A percentile compares a stretch with the other conserved stretches of the same genome.
These are phyloP conservation scores for Phaseolus coccineus DNA, from an alignment of 331 rosid genomes.

Conservation along the genomic window DNA sequence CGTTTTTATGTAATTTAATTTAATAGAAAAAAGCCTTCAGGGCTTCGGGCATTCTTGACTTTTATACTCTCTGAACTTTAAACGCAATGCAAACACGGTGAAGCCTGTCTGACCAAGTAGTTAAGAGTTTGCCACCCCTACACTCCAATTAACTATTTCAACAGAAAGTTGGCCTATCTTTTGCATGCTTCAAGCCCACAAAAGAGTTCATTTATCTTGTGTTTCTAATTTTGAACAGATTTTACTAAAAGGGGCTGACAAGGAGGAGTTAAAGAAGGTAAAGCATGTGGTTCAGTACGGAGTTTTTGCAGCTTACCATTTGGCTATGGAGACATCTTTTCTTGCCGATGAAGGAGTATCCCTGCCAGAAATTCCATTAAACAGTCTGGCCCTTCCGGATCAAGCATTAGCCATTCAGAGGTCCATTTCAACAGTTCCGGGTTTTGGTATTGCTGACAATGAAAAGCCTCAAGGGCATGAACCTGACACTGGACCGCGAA, in stretches of 20 bases:
- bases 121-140: background rate
- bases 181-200: constrained; percentile 5
- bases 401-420: constrained; percentile 68
- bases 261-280: constrained; percentile 87
- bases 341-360: constrained; percentile 99
- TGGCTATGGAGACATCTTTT: constrained; percentile 98
- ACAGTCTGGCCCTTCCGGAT: constrained; percentile 83
- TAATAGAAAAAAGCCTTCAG: background rate
- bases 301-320: constrained; percentile 97
- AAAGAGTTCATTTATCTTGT: constrained; percentile 43
- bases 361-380: constrained; percentile 85
- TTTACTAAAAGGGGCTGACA: constrained; percentile 87
- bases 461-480: constrained; percentile 55
- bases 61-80: constrained; percentile 17
- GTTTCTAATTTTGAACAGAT: constrained; percentile 65
- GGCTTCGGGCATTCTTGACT: constrained; percentile 18
- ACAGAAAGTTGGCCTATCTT: background rate
- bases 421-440: constrained; percentile 93
- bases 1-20: constrained; percentile 1
- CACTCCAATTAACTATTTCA: constrained; percentile 27
- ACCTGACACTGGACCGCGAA: constrained; percentile 56
- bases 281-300: constrained; percentile 96
- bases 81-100: background rate
- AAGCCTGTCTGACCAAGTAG: background rate
- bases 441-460: constrained; percentile 54